Percentiles rank a stretch among this genome's conserved stretches.
Conservation (phyloP, 352 stramenopile species). For the Pythium phragmiticola region DNA sequence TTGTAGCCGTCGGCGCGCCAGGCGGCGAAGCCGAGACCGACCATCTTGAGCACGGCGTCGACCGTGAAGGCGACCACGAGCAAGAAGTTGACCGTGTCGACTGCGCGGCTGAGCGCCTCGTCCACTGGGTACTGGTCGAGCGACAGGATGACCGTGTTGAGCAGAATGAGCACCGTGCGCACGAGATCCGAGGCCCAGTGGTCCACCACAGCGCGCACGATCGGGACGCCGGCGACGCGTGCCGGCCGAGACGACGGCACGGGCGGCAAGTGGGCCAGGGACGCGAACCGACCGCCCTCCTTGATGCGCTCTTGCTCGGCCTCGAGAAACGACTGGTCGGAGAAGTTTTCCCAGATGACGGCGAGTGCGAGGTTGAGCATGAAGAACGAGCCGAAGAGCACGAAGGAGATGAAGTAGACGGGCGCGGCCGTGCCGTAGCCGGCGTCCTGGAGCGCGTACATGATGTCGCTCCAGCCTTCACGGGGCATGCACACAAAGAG, state of each 20-base stretch:
- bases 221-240: background rate
- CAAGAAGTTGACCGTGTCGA: slow-evolving; percentile 66
- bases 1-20: slow-evolving; percentile 78
- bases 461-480: slow-evolving; percentile 81
- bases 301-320: slow-evolving; percentile 43
- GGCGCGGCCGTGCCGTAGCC: slow-evolving; percentile 43
- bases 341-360: slow-evolving; percentile 88
- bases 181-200: slow-evolving; percentile 60
- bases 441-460: slow-evolving; percentile 46
- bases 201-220: slow-evolving; percentile 34
- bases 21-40: slow-evolving; percentile 48
- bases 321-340: slow-evolving; percentile 54
- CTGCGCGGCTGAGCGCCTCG: slow-evolving; percentile 31
- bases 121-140: slow-evolving; percentile 78
- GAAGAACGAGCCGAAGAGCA: slow-evolving; percentile 90
- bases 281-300: too few relatives aligned
- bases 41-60: slow-evolving; percentile 71
- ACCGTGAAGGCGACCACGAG: slow-evolving; percentile 52
- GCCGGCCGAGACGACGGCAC: too few relatives aligned
- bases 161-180: slow-evolving; percentile 60
- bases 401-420: slow-evolving; percentile 87
- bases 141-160: slow-evolving; percentile 85
- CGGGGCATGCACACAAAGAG: slow-evolving; percentile 90
- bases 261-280: too few relatives aligned
- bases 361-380: slow-evolving; percentile 90